Conservation (phyloP, 2,329 filamentous ascomycete species). For the Seiridium cupressi region DNA sequence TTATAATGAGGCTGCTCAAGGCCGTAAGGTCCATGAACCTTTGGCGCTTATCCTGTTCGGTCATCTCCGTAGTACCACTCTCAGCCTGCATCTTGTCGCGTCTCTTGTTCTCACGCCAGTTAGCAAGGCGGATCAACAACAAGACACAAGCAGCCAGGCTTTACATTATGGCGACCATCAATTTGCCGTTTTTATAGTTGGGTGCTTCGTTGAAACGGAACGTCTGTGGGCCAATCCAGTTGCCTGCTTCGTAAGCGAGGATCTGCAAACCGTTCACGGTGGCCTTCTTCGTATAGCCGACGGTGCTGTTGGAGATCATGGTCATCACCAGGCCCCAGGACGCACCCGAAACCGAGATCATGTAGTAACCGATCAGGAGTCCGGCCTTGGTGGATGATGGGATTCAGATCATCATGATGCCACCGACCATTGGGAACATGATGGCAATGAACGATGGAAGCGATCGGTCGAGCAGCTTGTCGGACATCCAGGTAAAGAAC, state of each 20-base stretch:
- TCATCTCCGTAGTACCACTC: background rate
- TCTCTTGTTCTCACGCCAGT: background rate
- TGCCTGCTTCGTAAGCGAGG: slow-evolving; percentile 1
- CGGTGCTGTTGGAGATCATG: slow-evolving; percentile 4
- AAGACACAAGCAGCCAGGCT: background rate
- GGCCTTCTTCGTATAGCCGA: slow-evolving; percentile 2
- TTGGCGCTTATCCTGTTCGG: background rate
- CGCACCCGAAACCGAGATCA: background rate
- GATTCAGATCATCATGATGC: background rate
- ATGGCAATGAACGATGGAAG: slow-evolving; percentile 1
- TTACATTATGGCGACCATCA: slow-evolving; percentile 9
- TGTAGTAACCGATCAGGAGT: background rate
- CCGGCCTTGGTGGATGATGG: background rate
- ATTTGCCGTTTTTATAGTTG: background rate
- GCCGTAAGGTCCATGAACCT: background rate
- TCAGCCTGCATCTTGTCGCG: background rate
- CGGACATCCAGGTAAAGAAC: background rate
- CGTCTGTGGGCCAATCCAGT: background rate
- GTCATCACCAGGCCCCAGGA: background rate
- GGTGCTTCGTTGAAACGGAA: background rate
- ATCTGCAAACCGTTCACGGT: slow-evolving; percentile 1
- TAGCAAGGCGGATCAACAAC: background rate
- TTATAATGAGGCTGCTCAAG: background rate
- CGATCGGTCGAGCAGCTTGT: background rate
- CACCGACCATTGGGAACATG: background rate